phyloP scores from a whole-genome alignment of 768 basidiomycete species.

The Suillus subluteus region DNA sequence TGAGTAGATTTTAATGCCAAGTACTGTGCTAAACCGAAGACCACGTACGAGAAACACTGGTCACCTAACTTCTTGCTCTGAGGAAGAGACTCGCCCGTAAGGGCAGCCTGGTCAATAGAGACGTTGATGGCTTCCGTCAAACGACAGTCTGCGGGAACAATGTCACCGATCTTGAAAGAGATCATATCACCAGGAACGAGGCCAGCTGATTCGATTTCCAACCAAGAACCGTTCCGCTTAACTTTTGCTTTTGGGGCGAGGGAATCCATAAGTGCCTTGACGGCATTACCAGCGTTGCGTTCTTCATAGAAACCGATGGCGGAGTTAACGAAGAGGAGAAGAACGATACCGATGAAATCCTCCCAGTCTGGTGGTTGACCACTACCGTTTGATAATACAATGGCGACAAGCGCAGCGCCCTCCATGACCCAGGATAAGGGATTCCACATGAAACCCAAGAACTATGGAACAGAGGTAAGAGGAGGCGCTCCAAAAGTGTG shows the following conservation, averaged over 20 bases:
- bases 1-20: conserved; percentile 30
- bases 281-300: conserved; percentile 95
- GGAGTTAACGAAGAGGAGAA: conserved; percentile 92
- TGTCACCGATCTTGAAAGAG: conserved; percentile 98
- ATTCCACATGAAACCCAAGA: conserved; percentile 99
- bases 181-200: conserved; percentile 97
- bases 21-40: conserved; percentile 10
- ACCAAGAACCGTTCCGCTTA: conserved; percentile 83
- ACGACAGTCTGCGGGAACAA: conserved; percentile 97
- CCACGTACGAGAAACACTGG: conserved; percentile 94
- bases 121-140: conserved; percentile 96
- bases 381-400: conserved; percentile 93
- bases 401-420: conserved; percentile 91
- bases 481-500: background rate
- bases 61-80: conserved; percentile 91
- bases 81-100: conserved; percentile 97
- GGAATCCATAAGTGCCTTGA: conserved; percentile 99
- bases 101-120: conserved; percentile 96
- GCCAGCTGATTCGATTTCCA: conserved; percentile 86
- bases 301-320: conserved; percentile 99
- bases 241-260: conserved; percentile 97
- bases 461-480: conserved; percentile 44
- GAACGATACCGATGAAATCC: conserved; percentile 96
- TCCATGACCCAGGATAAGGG: conserved; percentile 99
- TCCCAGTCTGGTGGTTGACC: conserved; percentile 90